Conservation (phyloP, 192 early-diverging fungal species). For the Gamsiella multidivaricata region DNA sequence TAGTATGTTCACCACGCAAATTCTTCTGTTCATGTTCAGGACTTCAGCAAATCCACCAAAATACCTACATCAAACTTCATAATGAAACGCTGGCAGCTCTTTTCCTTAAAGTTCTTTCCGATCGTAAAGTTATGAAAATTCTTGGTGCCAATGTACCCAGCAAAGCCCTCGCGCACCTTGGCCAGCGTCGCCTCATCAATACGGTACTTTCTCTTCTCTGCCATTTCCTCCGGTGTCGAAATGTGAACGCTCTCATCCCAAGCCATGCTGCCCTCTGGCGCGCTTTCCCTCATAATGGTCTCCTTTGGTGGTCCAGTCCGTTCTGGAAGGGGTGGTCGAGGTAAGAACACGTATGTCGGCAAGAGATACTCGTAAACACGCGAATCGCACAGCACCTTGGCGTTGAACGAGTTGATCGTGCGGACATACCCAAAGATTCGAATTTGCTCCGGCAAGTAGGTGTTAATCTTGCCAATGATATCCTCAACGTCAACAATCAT, state of each 20-base stretch:
- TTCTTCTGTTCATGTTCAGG: neutral
- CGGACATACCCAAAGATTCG: conserved; percentile 76
- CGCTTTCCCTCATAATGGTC: conserved; percentile 15
- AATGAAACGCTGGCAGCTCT: conserved; percentile 85
- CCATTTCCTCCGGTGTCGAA: conserved; percentile 71
- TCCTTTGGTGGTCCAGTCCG: neutral
- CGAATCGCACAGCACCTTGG: conserved; percentile 92
- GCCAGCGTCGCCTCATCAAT: conserved; percentile 70
- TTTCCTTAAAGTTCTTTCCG: conserved; percentile 79
- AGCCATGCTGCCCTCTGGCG: conserved; percentile 41
- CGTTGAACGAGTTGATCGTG: conserved; percentile 82
- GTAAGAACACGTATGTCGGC: conserved; percentile 88
- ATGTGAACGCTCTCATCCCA: conserved; percentile 52
- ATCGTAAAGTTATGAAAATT: conserved; percentile 98
- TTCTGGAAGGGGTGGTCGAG: conserved; percentile 41
- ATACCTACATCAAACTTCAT: conserved; percentile 75
- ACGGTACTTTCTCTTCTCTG: conserved; percentile 70
- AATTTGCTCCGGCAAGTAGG: conserved; percentile 86
- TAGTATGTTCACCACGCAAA: neutral
- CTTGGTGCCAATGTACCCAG: conserved; percentile 84
- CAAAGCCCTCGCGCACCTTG: conserved; percentile 74
- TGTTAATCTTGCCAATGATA: conserved; percentile 85
- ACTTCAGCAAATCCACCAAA: neutral
- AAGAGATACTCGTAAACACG: conserved; percentile 97
- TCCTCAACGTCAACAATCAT: conserved; percentile 83